Percentiles rank a stretch among this genome's conserved stretches.
Conservation (phyloP, 306 rosid species). For the Dalbergia cochinchinensis region DNA sequence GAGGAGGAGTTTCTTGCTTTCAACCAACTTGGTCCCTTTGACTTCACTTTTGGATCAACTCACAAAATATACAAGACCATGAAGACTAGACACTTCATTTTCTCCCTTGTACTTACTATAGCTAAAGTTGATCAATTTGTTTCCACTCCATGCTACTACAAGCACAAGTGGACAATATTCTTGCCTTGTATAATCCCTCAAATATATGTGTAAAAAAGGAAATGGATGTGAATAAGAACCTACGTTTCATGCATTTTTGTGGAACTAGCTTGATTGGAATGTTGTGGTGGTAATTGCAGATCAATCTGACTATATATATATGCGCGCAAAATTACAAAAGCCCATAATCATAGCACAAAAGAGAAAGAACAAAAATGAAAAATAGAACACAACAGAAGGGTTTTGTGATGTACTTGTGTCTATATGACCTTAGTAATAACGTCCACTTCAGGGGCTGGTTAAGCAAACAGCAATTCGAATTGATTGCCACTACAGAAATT, state of each 20-base stretch:
- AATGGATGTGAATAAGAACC: slow-evolving; percentile 55
- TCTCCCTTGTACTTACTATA: slow-evolving; percentile 29
- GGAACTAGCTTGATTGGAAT: slow-evolving; percentile 17
- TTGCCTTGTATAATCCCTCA: slow-evolving; percentile 67
- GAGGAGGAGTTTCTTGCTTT: slow-evolving; percentile 67
- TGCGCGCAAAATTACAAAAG: slow-evolving; percentile 11
- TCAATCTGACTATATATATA: neutral
- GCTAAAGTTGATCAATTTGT: slow-evolving; percentile 54
- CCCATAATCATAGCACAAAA: slow-evolving; percentile 18
- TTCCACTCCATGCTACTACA: slow-evolving; percentile 52
- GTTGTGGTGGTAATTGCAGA: slow-evolving; percentile 24
- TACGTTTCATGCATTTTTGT: slow-evolving; percentile 30
- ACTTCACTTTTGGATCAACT: slow-evolving; percentile 66
- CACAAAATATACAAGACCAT: slow-evolving; percentile 51
- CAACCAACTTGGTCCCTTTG: slow-evolving; percentile 84
- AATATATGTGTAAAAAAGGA: slow-evolving; percentile 44
- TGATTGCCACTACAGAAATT: neutral
- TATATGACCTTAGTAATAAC: slow-evolving; percentile 2
- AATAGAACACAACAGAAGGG: neutral
- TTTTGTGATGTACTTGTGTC: slow-evolving; percentile 9
- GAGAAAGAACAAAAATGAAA: neutral
- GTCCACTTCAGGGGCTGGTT: slow-evolving; percentile 23
- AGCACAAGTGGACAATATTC: slow-evolving; percentile 58
- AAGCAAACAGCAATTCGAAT: neutral
- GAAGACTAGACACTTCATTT: slow-evolving; percentile 57